Conservation (phyloP, 371 early-diverging fungal species). For the Mortierella sp. region DNA sequence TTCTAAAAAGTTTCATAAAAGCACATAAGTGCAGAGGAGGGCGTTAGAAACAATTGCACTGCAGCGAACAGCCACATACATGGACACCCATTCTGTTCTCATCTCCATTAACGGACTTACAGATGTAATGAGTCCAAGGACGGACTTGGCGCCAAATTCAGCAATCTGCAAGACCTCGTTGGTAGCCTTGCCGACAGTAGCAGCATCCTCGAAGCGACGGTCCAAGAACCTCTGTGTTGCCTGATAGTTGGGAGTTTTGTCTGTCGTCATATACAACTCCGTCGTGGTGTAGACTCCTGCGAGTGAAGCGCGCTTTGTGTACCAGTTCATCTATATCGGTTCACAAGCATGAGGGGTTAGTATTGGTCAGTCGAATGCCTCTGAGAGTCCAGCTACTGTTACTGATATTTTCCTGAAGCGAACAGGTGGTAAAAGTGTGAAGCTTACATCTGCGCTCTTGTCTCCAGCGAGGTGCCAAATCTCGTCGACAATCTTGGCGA, state of each 20-base stretch:
- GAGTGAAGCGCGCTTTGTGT: slow-evolving; percentile 84
- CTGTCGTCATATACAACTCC: slow-evolving; percentile 93
- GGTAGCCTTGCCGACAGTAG: slow-evolving; percentile 69
- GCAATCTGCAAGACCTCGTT: slow-evolving; percentile 62
- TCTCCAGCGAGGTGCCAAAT: slow-evolving; percentile 94
- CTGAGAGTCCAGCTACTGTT: too few relatives aligned
- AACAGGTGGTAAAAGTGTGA: background rate
- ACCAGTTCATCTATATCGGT: slow-evolving; percentile 84
- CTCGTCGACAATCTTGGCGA: slow-evolving; percentile 84
- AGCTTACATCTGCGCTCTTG: slow-evolving; percentile 79
- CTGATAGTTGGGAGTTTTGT: slow-evolving; percentile 76
- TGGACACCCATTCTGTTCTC: too few relatives aligned
- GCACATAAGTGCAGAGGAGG: background rate
- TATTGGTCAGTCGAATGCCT: too few relatives aligned
- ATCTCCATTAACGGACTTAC: slow-evolving; percentile 44
- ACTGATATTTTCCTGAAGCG: too few relatives aligned
- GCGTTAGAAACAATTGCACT: background rate
- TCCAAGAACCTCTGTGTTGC: slow-evolving; percentile 85
- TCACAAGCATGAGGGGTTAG: too few relatives aligned
- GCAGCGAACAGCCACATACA: background rate
- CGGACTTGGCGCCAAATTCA: slow-evolving; percentile 64
- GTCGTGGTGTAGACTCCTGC: slow-evolving; percentile 88
- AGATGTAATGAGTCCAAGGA: slow-evolving; percentile 61
- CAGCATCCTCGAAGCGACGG: slow-evolving; percentile 80
- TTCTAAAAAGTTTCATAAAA: slow-evolving; percentile 19